Base-by-base conservation (phyloP, 495 filamentous ascomycete species). In the Aspergillus homomorphus region DNA sequence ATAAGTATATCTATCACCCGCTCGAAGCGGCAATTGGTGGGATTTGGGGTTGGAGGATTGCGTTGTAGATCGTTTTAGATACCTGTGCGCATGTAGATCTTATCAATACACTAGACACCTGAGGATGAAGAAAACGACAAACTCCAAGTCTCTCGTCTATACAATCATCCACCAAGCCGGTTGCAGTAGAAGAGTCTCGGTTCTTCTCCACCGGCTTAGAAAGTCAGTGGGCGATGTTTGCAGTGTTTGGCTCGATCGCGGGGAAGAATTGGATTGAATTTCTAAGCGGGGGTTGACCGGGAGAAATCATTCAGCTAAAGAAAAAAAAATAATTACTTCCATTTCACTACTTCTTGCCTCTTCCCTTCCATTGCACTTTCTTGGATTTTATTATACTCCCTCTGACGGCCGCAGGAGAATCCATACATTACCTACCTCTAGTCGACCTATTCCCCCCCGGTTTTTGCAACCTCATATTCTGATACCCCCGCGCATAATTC, bases 251-350 rank as follows among this genome's bases (percentile, higher is more conserved):
- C 58, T 58, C 28, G 48, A 42, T 50, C 50, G 69, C 67, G 66
- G 69, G 73, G 70, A 71, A 62, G 62, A 65, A 59, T 62, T 62
- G 66, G 69, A 76, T 76, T 62, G 66, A 69, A 76, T 76, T 76
- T 76, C 73, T 76, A 75, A 75, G 71, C 71, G 69, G 69, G 65
- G 69, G 57, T 55, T 59, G 60, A 61, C 58, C 46, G 42, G 56
- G 64, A 61, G 64, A 67, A 66, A 65, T 61, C 43, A 63, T 46
- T n/a, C 45, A 66, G 45, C 51, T 60, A 53, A 15, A 44, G 41
- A 57, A 58, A 62, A 62, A 58, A 55, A 45, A 28, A 24, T 15
- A 22, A 9, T 22, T 49, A 23, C 58, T 60, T 26, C 28, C 12
- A 15, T 6, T 18, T 28, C 9, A 33, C 53, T 22, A 12, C n/a